Conservation (phyloP, 805 yeast genomes). For the Hyphopichia homilentoma region DNA sequence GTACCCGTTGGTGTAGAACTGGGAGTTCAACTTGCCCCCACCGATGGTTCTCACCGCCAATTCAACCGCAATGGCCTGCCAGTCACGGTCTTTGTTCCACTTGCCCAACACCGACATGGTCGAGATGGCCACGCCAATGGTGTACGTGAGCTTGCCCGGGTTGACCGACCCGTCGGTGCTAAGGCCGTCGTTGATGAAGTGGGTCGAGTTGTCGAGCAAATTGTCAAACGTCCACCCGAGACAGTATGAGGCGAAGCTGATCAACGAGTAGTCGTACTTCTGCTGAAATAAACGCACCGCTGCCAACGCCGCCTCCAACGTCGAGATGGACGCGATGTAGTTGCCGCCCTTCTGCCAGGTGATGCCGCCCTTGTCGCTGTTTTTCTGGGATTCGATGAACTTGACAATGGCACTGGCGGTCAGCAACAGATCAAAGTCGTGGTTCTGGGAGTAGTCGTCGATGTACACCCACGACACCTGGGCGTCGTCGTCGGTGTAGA, state of each 20-base stretch:
- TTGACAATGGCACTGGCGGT: slow-evolving; percentile 51
- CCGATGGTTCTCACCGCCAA: slow-evolving; percentile 10
- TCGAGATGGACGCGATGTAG: slow-evolving; percentile 23
- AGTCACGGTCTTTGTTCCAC: slow-evolving; percentile 2
- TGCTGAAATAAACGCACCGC: slow-evolving; percentile 13
- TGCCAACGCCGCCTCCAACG: slow-evolving; percentile 21
- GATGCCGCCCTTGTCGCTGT: slow-evolving; percentile 46
- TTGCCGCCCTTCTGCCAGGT: slow-evolving; percentile 12
- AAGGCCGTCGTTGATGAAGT: slow-evolving; percentile 19
- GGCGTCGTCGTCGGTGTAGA: slow-evolving; percentile 24
- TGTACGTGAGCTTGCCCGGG: slow-evolving; percentile 13
- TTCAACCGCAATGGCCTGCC: slow-evolving; percentile 9
- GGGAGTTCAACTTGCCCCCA: slow-evolving; percentile 13
- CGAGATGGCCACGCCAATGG: slow-evolving; percentile 12
- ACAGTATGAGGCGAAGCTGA: slow-evolving; percentile 14
- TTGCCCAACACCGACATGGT: slow-evolving; percentile 8
- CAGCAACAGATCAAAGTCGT: slow-evolving; percentile 1
- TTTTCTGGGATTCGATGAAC: slow-evolving; percentile 69
- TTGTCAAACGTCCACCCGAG: slow-evolving; percentile 10
- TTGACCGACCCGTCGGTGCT: slow-evolving; percentile 9
- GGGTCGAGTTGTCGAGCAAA: slow-evolving; percentile 11
- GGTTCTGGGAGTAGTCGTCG: slow-evolving; percentile 7
- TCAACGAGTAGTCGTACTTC: slow-evolving; percentile 6
- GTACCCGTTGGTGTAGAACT: slow-evolving; percentile 15
- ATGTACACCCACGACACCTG: slow-evolving; percentile 21